phyloP scores from a whole-genome alignment of 2,329 filamentous ascomycete genomes.

The Cyphellophora europaea region DNA sequence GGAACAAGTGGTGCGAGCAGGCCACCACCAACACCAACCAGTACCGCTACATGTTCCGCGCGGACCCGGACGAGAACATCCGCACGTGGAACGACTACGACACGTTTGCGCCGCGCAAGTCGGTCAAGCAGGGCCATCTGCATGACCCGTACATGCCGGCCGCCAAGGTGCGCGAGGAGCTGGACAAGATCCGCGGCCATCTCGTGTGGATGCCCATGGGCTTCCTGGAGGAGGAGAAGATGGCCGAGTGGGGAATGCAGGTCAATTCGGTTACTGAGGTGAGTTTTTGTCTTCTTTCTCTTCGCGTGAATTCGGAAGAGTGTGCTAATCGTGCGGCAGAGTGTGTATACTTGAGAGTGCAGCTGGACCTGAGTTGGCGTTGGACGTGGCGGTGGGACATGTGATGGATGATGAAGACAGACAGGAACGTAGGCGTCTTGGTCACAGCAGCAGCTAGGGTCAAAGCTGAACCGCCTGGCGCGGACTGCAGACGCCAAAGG shows the following conservation, averaged over 20 bases:
- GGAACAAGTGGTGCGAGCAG: constrained; percentile 61
- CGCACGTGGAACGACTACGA: constrained; percentile 88
- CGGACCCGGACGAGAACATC: constrained; percentile 81
- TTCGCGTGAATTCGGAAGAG: constrained; percentile 1
- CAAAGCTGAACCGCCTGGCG: no score
- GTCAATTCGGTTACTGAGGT: constrained; percentile 80
- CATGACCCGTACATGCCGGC: constrained; percentile 70
- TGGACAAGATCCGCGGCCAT: constrained; percentile 76
- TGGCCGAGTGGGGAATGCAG: constrained; percentile 82
- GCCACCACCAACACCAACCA: constrained; percentile 71
- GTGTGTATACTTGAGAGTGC: background rate
- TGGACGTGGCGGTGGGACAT: no score
- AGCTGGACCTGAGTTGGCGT: background rate
- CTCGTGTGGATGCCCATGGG: constrained; percentile 92
- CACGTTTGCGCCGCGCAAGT: constrained; percentile 57
- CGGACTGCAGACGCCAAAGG: no score
- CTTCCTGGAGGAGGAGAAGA: constrained; percentile 72
- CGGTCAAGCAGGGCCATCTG: constrained; percentile 74
- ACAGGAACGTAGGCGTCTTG: no score
- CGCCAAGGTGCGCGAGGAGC: constrained; percentile 61
- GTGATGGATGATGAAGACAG: no score
- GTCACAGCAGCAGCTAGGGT: no score
- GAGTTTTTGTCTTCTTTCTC: constrained; percentile 56
- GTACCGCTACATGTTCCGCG: constrained; percentile 73
- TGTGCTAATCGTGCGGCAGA: background rate